These are phyloP conservation scores for Rhodotorula graminis DNA, from an alignment of 768 basidiomycete genomes.

Conservation along the genomic window DNA sequence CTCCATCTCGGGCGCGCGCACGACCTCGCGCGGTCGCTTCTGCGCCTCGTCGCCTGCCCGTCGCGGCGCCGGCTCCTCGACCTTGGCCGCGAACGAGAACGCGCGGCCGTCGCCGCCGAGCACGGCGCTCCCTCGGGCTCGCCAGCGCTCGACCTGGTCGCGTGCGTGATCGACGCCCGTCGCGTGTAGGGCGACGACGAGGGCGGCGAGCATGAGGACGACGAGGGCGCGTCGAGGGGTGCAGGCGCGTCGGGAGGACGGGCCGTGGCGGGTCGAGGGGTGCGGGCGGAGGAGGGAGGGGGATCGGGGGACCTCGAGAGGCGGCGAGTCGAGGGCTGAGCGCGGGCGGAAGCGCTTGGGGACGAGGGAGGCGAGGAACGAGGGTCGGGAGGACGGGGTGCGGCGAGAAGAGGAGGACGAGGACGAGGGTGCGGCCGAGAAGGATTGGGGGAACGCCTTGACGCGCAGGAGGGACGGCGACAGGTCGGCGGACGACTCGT, in stretches of 20 bases:
- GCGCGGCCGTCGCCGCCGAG: no score
- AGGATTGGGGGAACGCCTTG: background rate
- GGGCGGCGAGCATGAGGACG: background rate
- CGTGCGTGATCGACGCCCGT: background rate
- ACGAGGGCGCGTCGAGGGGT: background rate
- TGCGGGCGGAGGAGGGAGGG: conserved; percentile 22
- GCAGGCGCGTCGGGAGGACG: background rate
- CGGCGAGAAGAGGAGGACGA: no score
- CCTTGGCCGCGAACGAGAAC: no score
- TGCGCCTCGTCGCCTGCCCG: background rate
- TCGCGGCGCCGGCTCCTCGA: no score
- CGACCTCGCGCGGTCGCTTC: background rate
- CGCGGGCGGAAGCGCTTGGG: background rate
- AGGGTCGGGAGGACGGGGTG: background rate
- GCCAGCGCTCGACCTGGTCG: background rate
- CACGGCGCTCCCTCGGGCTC: no score
- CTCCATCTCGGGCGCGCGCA: background rate
- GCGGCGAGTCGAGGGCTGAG: background rate
- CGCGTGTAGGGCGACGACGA: background rate
- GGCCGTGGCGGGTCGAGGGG: background rate
- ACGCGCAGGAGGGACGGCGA: background rate
- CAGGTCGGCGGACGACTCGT: background rate
- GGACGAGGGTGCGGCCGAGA: background rate
- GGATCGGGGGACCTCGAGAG: conserved; percentile 2
- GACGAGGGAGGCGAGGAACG: background rate